These are phyloP conservation scores for Lactifluus piperatus DNA, from an alignment of 768 basidiomycete species.

Conservation along the genomic window DNA sequence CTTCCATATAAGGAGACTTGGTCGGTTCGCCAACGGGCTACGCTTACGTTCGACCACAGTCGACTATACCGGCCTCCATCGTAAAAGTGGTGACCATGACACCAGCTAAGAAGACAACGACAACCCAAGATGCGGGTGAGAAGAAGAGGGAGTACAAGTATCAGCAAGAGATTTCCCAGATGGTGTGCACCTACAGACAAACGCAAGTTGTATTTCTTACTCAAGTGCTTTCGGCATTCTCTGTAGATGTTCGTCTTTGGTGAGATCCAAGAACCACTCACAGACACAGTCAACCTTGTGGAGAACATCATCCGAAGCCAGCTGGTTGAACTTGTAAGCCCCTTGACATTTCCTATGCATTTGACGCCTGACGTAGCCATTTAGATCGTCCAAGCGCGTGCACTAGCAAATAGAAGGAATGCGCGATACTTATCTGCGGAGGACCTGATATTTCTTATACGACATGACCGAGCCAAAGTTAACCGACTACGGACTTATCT, in stretches of 20 bases:
- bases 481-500: slow-evolving; percentile 89
- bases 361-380: slow-evolving; percentile 3
- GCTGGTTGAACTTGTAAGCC: slow-evolving; percentile 76
- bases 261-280: slow-evolving; percentile 83
- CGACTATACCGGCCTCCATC: not conserved
- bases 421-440: slow-evolving; percentile 85
- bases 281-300: slow-evolving; percentile 86
- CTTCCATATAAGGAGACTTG: not conserved
- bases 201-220: not conserved
- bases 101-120: slow-evolving; percentile 17
- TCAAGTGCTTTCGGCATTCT: not conserved
- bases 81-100: slow-evolving; percentile 8
- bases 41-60: not conserved
- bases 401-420: slow-evolving; percentile 70
- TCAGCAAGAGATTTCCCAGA: slow-evolving; percentile 86
- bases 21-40: not conserved
- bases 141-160: slow-evolving; percentile 70
- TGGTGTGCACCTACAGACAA: slow-evolving; percentile 41
- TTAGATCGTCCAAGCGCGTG: slow-evolving; percentile 85
- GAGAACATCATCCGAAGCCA: slow-evolving; percentile 91
- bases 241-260: slow-evolving; percentile 93
- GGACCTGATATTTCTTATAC: slow-evolving; percentile 93
- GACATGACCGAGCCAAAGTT: slow-evolving; percentile 89
- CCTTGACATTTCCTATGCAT: not conserved
- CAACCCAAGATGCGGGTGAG: slow-evolving; percentile 3